Conservation (phyloP, 768 basidiomycete genomes). For the Chiua virens region DNA sequence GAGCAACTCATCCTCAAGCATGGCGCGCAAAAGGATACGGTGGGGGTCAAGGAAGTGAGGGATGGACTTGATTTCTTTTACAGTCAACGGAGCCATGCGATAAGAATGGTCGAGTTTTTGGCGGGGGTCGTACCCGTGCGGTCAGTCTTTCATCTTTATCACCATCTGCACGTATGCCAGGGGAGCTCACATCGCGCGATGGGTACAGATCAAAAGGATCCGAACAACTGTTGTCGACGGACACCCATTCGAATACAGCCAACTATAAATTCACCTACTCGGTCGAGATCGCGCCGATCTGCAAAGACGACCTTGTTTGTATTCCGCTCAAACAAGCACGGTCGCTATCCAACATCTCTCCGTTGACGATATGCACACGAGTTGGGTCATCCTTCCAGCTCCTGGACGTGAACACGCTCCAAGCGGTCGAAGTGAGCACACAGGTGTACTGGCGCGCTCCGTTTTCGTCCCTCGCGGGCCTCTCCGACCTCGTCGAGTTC, state of each 20-base stretch:
- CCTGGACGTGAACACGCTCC: conserved; percentile 85
- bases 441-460: conserved; percentile 89
- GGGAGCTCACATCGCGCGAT: not conserved
- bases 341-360: conserved; percentile 82
- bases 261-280: conserved; percentile 98
- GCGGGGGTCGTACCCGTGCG: conserved; percentile 82
- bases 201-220: conserved; percentile 77
- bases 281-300: conserved; percentile 94
- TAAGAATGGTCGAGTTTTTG: conserved; percentile 97
- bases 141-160: conserved; percentile 44
- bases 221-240: conserved; percentile 90
- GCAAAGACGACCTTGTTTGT: conserved; percentile 96
- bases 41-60: conserved; percentile 86
- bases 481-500: conserved; percentile 90
- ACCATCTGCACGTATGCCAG: not conserved
- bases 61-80: conserved; percentile 99
- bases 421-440: conserved; percentile 74
- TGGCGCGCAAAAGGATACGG: conserved; percentile 94
- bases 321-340: conserved; percentile 83
- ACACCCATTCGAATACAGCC: conserved; percentile 89
- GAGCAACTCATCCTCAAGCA: conserved; percentile 98
- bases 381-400: conserved; percentile 92
- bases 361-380: conserved; percentile 83
- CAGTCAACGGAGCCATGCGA: conserved; percentile 82
- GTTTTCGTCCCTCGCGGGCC: conserved; percentile 79